Evolutionary conservation across 1,284 basidiomycete genomes (phyloP), one percentile per base, ranked within the genome.

Genomic region (Cerrena zonata): DNA sequence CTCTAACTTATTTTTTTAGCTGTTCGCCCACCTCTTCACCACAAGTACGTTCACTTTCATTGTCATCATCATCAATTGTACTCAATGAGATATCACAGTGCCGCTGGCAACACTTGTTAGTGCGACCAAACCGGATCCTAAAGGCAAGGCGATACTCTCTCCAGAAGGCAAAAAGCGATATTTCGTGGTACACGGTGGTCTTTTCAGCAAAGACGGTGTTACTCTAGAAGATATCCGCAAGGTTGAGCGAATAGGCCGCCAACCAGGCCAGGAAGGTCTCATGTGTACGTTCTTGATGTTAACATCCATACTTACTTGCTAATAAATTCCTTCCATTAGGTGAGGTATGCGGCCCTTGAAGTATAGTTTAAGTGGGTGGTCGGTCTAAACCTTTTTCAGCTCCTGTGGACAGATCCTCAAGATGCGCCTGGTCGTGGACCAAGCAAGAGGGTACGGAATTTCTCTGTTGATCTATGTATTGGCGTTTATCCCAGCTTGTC

Each of bases 351-450:
- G 45, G 40, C 4, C 42, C 30, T 34, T 34, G 30, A 7, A 15
- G 30, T 34, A 7, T 34, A 15, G 30, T 15, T 15, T 7, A 7
- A 15, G 30, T 34, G 30, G 15, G 15, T 15, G 30, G 30, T 42
- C 11, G 15, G 12, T 27, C n/a, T 26, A 24, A 19, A 10, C 7
- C 15, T 18, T 42, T 54, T 49, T 19, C 30, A 84, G 79, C 66
- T 86, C 24, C 76, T 96, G 21, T 96, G 94, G 94, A 96, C 93
- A 5, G 96, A 99, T 71, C 95, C 96, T 22, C 95, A 98, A 69
- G 85, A 88, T 39, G 67, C 76, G 42, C 84, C 83, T 12, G 96
- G 96, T n/a, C 84, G 96, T 37, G 94, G 94, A 0, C 95, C 95
- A 3, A 94, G 91, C 63, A 99, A 99, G 77, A 84, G 96, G 47